Conservation (phyloP, 2,329 filamentous ascomycete species). For the Fusarium sp. region DNA sequence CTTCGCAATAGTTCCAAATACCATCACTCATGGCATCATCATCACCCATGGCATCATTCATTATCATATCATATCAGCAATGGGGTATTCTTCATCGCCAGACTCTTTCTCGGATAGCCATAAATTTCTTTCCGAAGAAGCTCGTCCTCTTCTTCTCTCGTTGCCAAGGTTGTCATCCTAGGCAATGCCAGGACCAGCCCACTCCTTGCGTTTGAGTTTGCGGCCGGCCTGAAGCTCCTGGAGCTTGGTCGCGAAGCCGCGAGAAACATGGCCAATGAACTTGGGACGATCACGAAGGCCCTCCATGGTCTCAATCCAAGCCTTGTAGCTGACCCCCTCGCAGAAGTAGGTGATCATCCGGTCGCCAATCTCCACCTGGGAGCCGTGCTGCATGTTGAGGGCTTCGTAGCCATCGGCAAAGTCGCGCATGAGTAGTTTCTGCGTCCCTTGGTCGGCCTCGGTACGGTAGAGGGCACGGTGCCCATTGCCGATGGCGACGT, state of each 20-base stretch:
- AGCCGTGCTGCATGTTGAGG: slow-evolving; percentile 33
- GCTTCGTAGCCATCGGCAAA: slow-evolving; percentile 50
- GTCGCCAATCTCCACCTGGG: slow-evolving; percentile 36
- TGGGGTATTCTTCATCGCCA: neutral
- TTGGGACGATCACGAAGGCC: slow-evolving; percentile 41
- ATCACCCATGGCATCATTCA: neutral
- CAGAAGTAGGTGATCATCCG: slow-evolving; percentile 47
- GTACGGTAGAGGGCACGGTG: slow-evolving; percentile 47
- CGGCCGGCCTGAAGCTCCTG: slow-evolving; percentile 27
- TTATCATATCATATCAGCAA: neutral
- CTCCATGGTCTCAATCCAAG: slow-evolving; percentile 40
- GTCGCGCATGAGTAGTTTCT: slow-evolving; percentile 44
- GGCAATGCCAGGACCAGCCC: slow-evolving; percentile 29
- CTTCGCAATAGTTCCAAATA: neutral
- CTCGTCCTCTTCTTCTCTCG: neutral
- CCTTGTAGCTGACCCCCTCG: slow-evolving; percentile 43
- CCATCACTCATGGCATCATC: neutral
- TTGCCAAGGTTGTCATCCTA: neutral
- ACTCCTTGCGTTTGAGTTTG: slow-evolving; percentile 46
- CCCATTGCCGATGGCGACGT: slow-evolving; percentile 43
- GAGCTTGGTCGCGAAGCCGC: slow-evolving; percentile 45
- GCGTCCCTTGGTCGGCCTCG: slow-evolving; percentile 38
- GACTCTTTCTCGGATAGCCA: neutral
- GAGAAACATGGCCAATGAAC: slow-evolving; percentile 46
- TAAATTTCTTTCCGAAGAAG: neutral